A percentile compares a stretch with the other conserved stretches of the same genome.
phyloP scores from a whole-genome alignment of 306 rosid genomes.

The Medicago lupulina region DNA sequence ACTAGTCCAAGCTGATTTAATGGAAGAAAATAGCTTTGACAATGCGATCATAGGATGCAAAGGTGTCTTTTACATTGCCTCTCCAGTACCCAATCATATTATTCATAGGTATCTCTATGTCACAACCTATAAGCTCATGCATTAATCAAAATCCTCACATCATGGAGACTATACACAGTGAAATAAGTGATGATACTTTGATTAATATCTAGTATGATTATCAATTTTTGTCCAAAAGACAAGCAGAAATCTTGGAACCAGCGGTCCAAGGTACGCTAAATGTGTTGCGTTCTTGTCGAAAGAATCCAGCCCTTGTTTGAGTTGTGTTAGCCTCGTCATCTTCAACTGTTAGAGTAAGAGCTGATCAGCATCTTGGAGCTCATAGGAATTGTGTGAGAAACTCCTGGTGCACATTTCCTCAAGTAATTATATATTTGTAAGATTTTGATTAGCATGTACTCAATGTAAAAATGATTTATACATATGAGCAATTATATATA shows the following conservation, averaged over 20 bases:
- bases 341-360: constrained; percentile 69
- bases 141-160: neutral
- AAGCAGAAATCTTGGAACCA: constrained; percentile 74
- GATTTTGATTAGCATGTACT: too few relatives aligned
- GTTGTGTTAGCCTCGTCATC: constrained; percentile 90
- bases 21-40: constrained; percentile 80
- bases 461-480: too few relatives aligned
- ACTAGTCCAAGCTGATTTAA: constrained; percentile 74
- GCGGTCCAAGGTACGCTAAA: constrained; percentile 80
- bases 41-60: constrained; percentile 76
- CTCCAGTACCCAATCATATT: constrained; percentile 67
- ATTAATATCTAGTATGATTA: neutral
- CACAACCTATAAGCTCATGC: neutral
- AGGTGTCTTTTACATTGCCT: constrained; percentile 91
- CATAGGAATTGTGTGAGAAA: constrained; percentile 58
- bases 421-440: too few relatives aligned
- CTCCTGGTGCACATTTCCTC: constrained; percentile 52
- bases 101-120: neutral
- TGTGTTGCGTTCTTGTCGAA: constrained; percentile 73
- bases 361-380: constrained; percentile 77
- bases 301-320: constrained; percentile 61
- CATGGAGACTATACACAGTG: neutral
- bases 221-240: neutral
- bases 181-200: neutral
- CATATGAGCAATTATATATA: too few relatives aligned